These are phyloP conservation scores for Arabidopsis suecica DNA, from an alignment of 345 rosid species.

Conservation along the genomic window DNA sequence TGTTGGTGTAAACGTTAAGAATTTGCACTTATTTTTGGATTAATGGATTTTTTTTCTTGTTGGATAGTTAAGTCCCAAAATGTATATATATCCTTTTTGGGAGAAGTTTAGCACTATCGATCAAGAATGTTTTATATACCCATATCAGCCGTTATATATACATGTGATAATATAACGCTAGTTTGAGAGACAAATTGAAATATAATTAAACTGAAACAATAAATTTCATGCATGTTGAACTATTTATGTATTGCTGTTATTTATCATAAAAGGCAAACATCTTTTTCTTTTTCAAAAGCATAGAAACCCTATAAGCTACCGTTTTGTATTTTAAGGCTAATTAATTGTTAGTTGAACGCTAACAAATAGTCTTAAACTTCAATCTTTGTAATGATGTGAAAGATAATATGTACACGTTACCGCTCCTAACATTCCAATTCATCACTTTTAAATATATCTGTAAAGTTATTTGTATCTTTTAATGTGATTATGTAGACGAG, in stretches of 20 bases:
- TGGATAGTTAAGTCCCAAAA: conserved; percentile 43
- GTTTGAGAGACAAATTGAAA: background rate
- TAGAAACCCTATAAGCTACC: conserved; percentile 23
- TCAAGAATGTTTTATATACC: background rate
- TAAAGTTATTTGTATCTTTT: background rate
- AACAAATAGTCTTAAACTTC: conserved; percentile 14
- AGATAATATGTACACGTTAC: conserved; percentile 26
- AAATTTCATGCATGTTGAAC: conserved; percentile 11
- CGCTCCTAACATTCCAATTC: conserved; percentile 34
- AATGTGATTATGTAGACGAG: background rate
- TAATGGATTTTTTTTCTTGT: conserved; percentile 5
- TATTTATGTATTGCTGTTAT: conserved; percentile 6
- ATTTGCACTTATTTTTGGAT: background rate
- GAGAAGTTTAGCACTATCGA: background rate
- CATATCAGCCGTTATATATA: background rate
- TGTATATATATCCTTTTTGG: conserved; percentile 20
- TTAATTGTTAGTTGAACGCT: conserved; percentile 20
- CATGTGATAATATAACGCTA: background rate
- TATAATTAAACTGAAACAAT: background rate
- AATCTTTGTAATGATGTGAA: conserved; percentile 33
- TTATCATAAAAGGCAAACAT: conserved; percentile 38
- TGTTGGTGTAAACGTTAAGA: too few relatives aligned
- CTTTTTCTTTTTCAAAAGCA: conserved; percentile 45
- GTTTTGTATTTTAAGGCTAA: conserved; percentile 8
- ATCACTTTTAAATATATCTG: background rate